Evolutionary conservation across 768 basidiomycete genomes (phyloP).

Genomic region (Lactarius sanguifluus): DNA sequence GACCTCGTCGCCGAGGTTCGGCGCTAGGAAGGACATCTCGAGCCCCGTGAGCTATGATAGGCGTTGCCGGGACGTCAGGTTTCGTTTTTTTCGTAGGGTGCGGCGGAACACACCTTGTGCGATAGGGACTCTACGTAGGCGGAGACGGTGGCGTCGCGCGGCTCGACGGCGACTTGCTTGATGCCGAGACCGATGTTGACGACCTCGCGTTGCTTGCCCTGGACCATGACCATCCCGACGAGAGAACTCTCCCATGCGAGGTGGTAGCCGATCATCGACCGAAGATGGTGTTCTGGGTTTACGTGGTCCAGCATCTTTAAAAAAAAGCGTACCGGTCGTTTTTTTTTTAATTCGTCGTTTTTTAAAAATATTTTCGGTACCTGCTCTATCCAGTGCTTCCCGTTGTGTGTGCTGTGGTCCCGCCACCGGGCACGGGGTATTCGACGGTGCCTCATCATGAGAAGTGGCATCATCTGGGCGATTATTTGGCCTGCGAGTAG

Average conservation of each 20-base stretch:
- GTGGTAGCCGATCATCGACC: slow-evolving; percentile 80
- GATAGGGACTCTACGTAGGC: slow-evolving; percentile 71
- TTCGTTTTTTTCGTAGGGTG: too few species aligned
- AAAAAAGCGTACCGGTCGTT: too few species aligned
- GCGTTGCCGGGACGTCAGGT: neutral
- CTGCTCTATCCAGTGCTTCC: slow-evolving; percentile 85
- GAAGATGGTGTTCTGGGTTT: slow-evolving; percentile 47
- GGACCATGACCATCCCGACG: slow-evolving; percentile 84
- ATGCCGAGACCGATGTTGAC: slow-evolving; percentile 82
- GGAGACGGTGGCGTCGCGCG: slow-evolving; percentile 54
- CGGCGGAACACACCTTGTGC: slow-evolving; percentile 58
- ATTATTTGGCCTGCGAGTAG: slow-evolving; percentile 58
- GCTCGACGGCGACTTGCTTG: slow-evolving; percentile 63
- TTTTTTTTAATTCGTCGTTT: too few species aligned
- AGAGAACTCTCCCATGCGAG: slow-evolving; percentile 65
- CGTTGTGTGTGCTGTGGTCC: slow-evolving; percentile 56
- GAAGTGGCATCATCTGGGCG: slow-evolving; percentile 70
- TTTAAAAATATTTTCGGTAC: slow-evolving; percentile 35
- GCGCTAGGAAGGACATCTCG: slow-evolving; percentile 54
- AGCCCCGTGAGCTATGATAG: slow-evolving; percentile 45
- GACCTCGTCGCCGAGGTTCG: slow-evolving; percentile 57
- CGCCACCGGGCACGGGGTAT: slow-evolving; percentile 76
- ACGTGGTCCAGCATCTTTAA: slow-evolving; percentile 56
- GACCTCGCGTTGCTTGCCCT: slow-evolving; percentile 71
- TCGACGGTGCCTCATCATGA: slow-evolving; percentile 84